Base-by-base conservation (phyloP, 305 asterid species). In the Nicotiana rustica region DNA sequence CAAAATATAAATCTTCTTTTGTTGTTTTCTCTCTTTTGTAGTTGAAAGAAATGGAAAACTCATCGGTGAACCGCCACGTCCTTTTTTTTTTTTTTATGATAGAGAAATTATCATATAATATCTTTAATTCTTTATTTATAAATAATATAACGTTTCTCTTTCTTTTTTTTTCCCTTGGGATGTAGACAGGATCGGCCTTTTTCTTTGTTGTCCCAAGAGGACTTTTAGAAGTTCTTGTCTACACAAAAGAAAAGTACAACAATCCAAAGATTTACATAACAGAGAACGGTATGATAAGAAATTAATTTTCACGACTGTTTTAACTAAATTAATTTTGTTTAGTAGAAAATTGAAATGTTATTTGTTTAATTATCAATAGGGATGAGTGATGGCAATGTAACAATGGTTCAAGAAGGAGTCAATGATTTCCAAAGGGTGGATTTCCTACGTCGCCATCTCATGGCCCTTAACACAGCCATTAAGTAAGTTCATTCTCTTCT, bases 361-460 rank as follows among this genome's bases (percentile, higher is more conserved):
- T 3, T 14, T 13, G 19, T 25, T 14, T 52, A 33, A 33, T n/a
- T 3, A 2, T 25, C 15, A 76, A n/a, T n/a, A 77, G 81, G 81
- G 17, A 77, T 77, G 81, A 60, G 67, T 77, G 81, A 77, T 77
- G 41, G 10, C 62, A 77, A 77, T 36, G 31, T 29, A 5, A 52
- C 52, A 31, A 56, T 15, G 81, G 67, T 68, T 38, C 55, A 55
- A 47, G 21, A 77, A 31, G 44, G 67, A 56, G n/a, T 77, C n/a
- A 31, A 56, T 36, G 81, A 77, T 31, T 77, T 33, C 5, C 47
- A 31, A 18, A 77, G 81, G 47, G 67, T 77, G 49, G 81, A 77
- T 77, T 77, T 77, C 81, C 56, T 29, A 56, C 67, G 31, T 77
- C 67, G 81, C 14, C 81, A 77, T 77, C 66, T 77, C 3, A 55